Evolutionary conservation across 2,329 filamentous ascomycete species (phyloP).

Genomic region (Tolypocladium pustulatum): DNA sequence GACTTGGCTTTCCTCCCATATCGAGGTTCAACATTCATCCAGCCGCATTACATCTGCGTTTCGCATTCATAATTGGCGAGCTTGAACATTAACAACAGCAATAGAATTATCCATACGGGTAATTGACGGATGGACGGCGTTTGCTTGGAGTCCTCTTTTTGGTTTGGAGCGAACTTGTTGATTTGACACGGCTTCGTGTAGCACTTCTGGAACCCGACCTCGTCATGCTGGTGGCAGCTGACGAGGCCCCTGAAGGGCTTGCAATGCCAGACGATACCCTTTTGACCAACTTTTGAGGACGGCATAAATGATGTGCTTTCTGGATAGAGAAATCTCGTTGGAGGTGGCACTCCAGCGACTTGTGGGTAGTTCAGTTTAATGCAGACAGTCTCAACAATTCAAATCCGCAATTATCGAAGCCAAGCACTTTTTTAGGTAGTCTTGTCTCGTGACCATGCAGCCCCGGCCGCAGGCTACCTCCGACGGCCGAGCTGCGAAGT

Average conservation of each 20-base stretch:
- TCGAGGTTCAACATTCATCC: slow-evolving; percentile 1
- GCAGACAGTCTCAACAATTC: background rate
- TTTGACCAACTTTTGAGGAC: background rate
- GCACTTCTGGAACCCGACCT: background rate
- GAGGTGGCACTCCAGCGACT: background rate
- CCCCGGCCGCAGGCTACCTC: too few relatives aligned
- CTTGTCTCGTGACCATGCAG: too few relatives aligned
- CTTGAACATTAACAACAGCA: slow-evolving; percentile 1
- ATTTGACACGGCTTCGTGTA: background rate
- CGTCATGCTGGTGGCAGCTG: background rate
- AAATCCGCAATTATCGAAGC: background rate
- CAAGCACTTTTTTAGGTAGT: too few relatives aligned
- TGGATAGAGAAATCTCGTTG: background rate
- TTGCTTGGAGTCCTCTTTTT: background rate
- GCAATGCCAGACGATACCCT: background rate
- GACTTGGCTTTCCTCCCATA: background rate
- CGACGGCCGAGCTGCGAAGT: too few relatives aligned
- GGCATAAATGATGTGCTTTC: background rate
- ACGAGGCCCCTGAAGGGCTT: background rate
- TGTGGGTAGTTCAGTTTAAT: background rate
- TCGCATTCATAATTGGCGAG: background rate
- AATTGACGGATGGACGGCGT: background rate
- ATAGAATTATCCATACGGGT: background rate
- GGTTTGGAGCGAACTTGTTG: background rate
- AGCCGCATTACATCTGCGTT: background rate